Evolutionary conservation across 768 basidiomycete species (phyloP), one percentile per base, ranked within the genome.

Genomic region (Boletus vermiculosoides): DNA sequence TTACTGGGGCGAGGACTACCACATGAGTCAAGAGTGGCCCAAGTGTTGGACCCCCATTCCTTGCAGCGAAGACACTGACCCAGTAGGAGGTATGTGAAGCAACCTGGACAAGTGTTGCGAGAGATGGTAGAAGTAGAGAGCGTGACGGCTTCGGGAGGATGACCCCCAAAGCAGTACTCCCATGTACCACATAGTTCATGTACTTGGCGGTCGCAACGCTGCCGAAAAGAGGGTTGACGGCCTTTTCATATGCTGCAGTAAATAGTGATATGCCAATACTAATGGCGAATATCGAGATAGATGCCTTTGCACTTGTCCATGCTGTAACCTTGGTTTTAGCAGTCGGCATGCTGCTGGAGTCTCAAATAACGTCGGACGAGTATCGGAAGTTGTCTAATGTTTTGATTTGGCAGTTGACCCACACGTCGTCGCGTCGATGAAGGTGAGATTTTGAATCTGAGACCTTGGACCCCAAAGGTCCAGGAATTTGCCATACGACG

Each of bases 151-250:
- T 66, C 20, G 74, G 66, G 31, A 73, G 53, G 25, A 72, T 58
- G 28, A 77, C 60, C 20, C 66, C 71, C 18, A 77, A 69, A 1
- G 65, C 67, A 23, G 78, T 70, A 54, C 68, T 71, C 42, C 76
- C 72, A 25, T 76, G 66, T 12, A 77, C 63, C 37, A 77, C 56
- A 54, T 76, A 74, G 46, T 69, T 65, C 9, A 91, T 72, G 37
- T 83, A 74, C 52, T 77, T 74, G 0, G 73, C 74, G 1, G 85
- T 82, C 0, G 87, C 82, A 8, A 77, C 76, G 13, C 79, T 74
- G 46, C 85, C 89, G 68, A 90, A 92, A 4, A 91, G 73, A 16
- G 90, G 90, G 53, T 78, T 71, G n/a, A 92, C 65, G 10, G 83
- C 77, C 34, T 82, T 83, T 68, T 82, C 79, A 65, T 91, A 89